A percentile compares a stretch with the other conserved stretches of the same genome.
These are phyloP conservation scores for Dictyostelium purpureum DNA, from an alignment of 78 protist genomes.

Conservation along the genomic window DNA sequence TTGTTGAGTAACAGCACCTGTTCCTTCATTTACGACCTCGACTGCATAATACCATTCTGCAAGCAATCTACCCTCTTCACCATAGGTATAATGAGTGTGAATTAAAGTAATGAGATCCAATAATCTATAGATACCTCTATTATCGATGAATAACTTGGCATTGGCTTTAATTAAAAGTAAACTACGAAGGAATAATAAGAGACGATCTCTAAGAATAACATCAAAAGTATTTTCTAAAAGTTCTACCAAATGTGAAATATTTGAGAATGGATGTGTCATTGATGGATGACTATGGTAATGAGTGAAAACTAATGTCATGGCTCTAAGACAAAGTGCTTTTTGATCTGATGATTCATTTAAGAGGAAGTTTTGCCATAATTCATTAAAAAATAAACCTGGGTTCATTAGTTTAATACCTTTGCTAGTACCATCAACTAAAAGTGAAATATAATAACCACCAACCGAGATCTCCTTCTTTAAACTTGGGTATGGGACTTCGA, in stretches of 20 bases:
- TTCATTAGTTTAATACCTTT: slow-evolving; percentile 32
- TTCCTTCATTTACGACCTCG: slow-evolving; percentile 9
- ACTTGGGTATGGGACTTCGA: slow-evolving; percentile 85
- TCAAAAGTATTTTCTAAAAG: slow-evolving; percentile 62
- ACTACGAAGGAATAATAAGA: slow-evolving; percentile 73
- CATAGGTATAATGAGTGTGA: slow-evolving; percentile 79
- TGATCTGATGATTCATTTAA: slow-evolving; percentile 44
- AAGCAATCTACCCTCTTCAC: slow-evolving; percentile 47
- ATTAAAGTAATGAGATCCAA: slow-evolving; percentile 83
- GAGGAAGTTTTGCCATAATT: slow-evolving; percentile 91
- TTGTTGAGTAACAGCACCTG: not conserved
- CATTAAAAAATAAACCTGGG: slow-evolving; percentile 84
- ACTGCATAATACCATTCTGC: slow-evolving; percentile 86
- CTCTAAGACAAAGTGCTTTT: slow-evolving; percentile 81
- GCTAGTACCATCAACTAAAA: slow-evolving; percentile 80
- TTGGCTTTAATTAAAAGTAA: slow-evolving; percentile 66
- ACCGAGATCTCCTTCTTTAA: slow-evolving; percentile 82
- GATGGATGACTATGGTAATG: slow-evolving; percentile 38
- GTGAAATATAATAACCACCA: slow-evolving; percentile 87
- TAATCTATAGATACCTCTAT: slow-evolving; percentile 70
- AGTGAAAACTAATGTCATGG: slow-evolving; percentile 87
- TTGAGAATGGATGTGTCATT: slow-evolving; percentile 60
- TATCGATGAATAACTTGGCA: slow-evolving; percentile 85
- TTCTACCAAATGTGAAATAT: slow-evolving; percentile 65
- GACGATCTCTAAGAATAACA: slow-evolving; percentile 83